phyloP scores from a whole-genome alignment of 306 rosid species.

The Castanospermum australe region DNA sequence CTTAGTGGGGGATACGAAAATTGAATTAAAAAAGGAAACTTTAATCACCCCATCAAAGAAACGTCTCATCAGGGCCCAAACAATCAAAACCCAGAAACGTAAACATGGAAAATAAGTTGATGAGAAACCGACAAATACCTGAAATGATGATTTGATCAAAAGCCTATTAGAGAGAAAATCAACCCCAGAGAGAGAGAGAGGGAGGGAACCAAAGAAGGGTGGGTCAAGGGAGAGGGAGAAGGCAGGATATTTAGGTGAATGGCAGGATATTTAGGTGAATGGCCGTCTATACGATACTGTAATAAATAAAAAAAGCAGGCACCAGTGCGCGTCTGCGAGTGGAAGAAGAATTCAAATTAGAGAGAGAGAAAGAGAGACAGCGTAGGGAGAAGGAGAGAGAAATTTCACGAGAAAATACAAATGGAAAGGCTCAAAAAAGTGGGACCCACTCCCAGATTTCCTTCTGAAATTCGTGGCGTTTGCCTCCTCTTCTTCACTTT shows the following conservation, averaged over 20 bases:
- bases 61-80: neutral
- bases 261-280: neutral
- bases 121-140: slow-evolving; percentile 4
- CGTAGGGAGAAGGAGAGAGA: slow-evolving; percentile 37
- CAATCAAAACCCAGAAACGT: neutral
- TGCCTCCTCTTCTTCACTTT: neutral
- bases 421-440: slow-evolving; percentile 5
- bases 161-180: neutral
- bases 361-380: slow-evolving; percentile 30
- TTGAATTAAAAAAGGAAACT: neutral
- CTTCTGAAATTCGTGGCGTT: neutral
- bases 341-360: slow-evolving; percentile 53
- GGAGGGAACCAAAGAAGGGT: neutral
- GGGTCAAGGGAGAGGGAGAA: neutral
- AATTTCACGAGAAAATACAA: slow-evolving; percentile 37
- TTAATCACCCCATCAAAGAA: neutral
- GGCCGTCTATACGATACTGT: neutral
- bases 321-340: slow-evolving; percentile 36
- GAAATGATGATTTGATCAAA: slow-evolving; percentile 1
- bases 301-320: neutral
- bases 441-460: neutral
- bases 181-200: neutral
- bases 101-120: neutral
- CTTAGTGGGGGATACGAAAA: neutral
- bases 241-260: slow-evolving; percentile 6